Base-by-base conservation (phyloP, 192 early-diverging fungal genomes). In the Coemansia sp. region DNA sequence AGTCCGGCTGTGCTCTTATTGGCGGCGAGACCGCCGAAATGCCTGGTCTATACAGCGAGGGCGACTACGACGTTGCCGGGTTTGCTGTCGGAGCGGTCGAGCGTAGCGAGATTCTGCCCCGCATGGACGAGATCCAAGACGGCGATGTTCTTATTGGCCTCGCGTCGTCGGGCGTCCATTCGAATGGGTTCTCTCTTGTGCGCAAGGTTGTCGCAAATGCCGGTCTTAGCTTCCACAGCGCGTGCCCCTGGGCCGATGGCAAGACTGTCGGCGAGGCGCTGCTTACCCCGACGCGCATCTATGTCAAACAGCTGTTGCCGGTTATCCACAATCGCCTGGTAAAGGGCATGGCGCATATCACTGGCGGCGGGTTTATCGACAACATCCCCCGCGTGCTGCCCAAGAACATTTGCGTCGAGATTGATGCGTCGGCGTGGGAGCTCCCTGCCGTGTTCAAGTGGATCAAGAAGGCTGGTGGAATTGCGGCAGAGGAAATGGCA, bases 11-110 rank as follows among this genome's bases (percentile, higher is more conserved):
- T 63, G 98, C 98, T 45, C 89, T 99, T 62, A 89, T 99, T 63
- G 98, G 98, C 66, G 98, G 98, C 35, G 98, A 99, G 84, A 99
- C 98, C 21, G 93, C 98, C 10, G 98, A 99, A 73, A 99, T 99
- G 98, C 98, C 98, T 14, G 95, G 96, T 51, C 87, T 99, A 67
- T 99, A 98, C 71, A 71, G 87, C 26, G 69, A 78, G 53, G 95
- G 94, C 26, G 92, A 92, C 68, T 92, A 92, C 66, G 98, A 99
- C 73, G 88, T 95, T 23, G 98, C 98, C 33, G 98, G 98, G 26
- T 99, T 99, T 74, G 93, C 94, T 6, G 95, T 98, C 20, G 98
- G 96, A 55, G 97, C 95, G 12, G 95, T 99, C 46, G 93, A 98
- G 76, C 92, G 98, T 41, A 71, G 81, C 52, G 86, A 92, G 72